Percentiles rank a stretch among this genome's conserved stretches.
These are phyloP conservation scores for Leccinum rimulosum DNA, from an alignment of 768 basidiomycete species.

Conservation along the genomic window DNA sequence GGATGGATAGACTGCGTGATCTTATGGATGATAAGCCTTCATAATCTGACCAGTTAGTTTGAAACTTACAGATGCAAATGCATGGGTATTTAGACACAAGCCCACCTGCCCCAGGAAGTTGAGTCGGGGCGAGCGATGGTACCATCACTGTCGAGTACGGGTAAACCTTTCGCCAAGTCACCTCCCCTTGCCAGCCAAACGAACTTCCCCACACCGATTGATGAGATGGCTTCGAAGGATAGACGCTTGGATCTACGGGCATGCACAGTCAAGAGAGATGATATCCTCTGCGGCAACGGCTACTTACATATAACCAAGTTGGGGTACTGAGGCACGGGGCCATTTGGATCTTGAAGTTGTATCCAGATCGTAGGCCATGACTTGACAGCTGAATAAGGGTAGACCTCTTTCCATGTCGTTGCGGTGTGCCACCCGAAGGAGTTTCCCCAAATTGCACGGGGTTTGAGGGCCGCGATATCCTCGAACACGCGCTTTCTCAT, in stretches of 20 bases:
- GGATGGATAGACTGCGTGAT: conserved; percentile 40
- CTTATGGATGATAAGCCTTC: conserved; percentile 23
- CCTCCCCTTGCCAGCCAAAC: conserved; percentile 19
- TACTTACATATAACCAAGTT: conserved; percentile 31
- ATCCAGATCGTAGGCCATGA: conserved; percentile 1
- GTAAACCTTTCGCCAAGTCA: conserved; percentile 18
- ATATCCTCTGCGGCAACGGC: background rate
- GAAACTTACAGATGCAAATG: conserved; percentile 20
- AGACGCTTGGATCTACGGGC: conserved; percentile 35
- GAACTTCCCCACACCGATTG: conserved; percentile 14
- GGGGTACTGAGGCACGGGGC: conserved; percentile 23
- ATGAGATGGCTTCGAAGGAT: conserved; percentile 18
- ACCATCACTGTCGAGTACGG: conserved; percentile 8
- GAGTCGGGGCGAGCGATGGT: conserved; percentile 2
- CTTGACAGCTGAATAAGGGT: conserved; percentile 14
- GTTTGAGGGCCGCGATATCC: conserved; percentile 7
- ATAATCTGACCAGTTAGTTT: background rate
- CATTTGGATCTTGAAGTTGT: conserved; percentile 11
- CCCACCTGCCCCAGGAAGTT: conserved; percentile 8
- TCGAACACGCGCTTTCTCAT: conserved; percentile 46
- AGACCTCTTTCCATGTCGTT: conserved; percentile 21
- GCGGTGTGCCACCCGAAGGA: conserved; percentile 25
- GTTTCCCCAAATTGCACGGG: conserved; percentile 19
- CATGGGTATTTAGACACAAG: conserved; percentile 13
- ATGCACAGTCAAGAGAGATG: background rate